Conservation (phyloP, 2,329 filamentous ascomycete species). For the Aspergillus carbonarius region DNA sequence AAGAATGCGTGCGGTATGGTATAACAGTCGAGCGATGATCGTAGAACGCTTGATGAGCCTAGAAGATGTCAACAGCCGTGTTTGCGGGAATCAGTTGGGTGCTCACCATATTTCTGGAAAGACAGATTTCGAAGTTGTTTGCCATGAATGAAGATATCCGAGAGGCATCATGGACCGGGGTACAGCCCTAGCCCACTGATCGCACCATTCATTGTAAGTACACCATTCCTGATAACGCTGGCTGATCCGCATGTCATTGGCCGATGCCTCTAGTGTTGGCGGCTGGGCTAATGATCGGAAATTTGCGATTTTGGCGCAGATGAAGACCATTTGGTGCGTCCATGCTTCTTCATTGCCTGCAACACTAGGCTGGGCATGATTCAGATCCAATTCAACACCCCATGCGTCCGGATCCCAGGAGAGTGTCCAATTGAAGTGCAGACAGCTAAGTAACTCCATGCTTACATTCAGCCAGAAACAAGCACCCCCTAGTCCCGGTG, state of each 20-base stretch:
- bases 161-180: slow-evolving; percentile 86
- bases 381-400: slow-evolving; percentile 78
- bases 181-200: slow-evolving; percentile 75
- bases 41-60: slow-evolving; percentile 81
- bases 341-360: slow-evolving; percentile 74
- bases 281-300: slow-evolving; percentile 71
- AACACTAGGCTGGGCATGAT: slow-evolving; percentile 50
- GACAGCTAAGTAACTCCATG: slow-evolving; percentile 84
- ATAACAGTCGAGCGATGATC: slow-evolving; percentile 80
- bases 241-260: slow-evolving; percentile 62
- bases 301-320: slow-evolving; percentile 82
- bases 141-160: slow-evolving; percentile 69
- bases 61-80: slow-evolving; percentile 7
- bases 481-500: slow-evolving; percentile 74
- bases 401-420: slow-evolving; percentile 89
- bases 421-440: slow-evolving; percentile 82
- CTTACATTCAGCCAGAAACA: slow-evolving; percentile 95
- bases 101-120: slow-evolving; percentile 85
- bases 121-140: slow-evolving; percentile 66
- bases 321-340: slow-evolving; percentile 86
- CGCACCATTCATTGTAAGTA: slow-evolving; percentile 74
- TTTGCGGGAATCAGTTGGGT: neutral
- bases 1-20: slow-evolving; percentile 81
- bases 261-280: slow-evolving; percentile 56
- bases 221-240: slow-evolving; percentile 74